These are phyloP conservation scores for Leptographium radiaticola DNA, from an alignment of 2,329 filamentous ascomycete genomes.

Conservation along the genomic window DNA sequence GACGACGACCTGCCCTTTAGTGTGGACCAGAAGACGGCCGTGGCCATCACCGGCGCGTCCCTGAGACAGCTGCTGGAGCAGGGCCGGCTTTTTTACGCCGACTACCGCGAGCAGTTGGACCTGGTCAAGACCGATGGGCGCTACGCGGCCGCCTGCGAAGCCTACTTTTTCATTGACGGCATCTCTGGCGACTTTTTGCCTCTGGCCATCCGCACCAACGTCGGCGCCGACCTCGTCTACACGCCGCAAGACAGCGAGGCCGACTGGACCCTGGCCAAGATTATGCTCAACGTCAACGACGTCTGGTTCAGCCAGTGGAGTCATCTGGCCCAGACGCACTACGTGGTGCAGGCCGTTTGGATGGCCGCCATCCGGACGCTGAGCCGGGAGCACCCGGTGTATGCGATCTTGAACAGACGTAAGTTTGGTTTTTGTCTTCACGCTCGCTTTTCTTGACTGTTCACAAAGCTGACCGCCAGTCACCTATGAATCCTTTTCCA, in stretches of 20 bases:
- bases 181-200: conserved; percentile 30
- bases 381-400: conserved; percentile 30
- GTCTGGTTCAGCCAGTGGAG: conserved; percentile 30
- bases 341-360: conserved; percentile 28
- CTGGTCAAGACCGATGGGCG: conserved; percentile 14
- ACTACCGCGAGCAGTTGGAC: conserved; percentile 24
- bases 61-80: conserved; percentile 19
- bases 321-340: conserved; percentile 30
- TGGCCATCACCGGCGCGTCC: conserved; percentile 19
- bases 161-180: conserved; percentile 31
- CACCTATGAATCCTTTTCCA: conserved; percentile 18
- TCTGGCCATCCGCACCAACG: conserved; percentile 33
- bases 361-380: conserved; percentile 31
- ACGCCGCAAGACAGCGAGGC: conserved; percentile 28
- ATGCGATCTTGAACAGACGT: conserved; percentile 24
- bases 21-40: conserved; percentile 18
- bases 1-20: conserved; percentile 23
- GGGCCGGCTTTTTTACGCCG: conserved; percentile 29
- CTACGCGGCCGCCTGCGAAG: conserved; percentile 28
- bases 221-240: conserved; percentile 27
- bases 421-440: conserved; percentile 5
- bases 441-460: not conserved
- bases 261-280: conserved; percentile 39
- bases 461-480: conserved; percentile 12
- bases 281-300: conserved; percentile 34